Conservation (phyloP, 2,329 filamentous ascomycete species). For the Stemphylium vesicarium region DNA sequence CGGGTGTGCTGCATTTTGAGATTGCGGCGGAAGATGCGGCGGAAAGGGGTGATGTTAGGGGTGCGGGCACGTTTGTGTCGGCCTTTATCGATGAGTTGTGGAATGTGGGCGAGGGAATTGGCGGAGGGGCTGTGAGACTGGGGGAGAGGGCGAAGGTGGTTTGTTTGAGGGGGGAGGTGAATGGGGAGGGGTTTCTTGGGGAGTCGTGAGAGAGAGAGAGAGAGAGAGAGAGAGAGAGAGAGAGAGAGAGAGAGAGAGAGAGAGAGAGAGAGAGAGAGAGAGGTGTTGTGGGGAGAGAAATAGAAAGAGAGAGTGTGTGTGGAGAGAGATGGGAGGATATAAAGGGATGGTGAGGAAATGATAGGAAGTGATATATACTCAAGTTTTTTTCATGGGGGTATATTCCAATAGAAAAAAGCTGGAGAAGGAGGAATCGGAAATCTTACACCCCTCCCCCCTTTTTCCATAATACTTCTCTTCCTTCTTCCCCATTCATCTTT, state of each 20-base stretch:
- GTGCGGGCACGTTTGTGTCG: conserved; percentile 86
- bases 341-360: neutral
- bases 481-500: too few species aligned
- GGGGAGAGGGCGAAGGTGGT: conserved; percentile 21
- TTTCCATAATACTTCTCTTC: neutral
- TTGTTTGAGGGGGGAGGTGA: conserved; percentile 24
- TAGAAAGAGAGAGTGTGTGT: neutral
- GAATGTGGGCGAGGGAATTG: conserved; percentile 17
- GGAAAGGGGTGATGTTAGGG: conserved; percentile 66
- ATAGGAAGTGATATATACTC: neutral
- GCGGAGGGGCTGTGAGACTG: conserved; percentile 18
- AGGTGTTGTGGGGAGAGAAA: conserved; percentile 1
- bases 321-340: neutral
- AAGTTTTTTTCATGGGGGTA: too few species aligned
- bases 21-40: conserved; percentile 74
- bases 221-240: too few species aligned
- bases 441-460: neutral
- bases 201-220: conserved; percentile 2
- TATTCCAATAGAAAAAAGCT: neutral
- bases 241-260: neutral
- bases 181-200: conserved; percentile 29
- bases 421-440: neutral
- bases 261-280: neutral
- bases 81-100: conserved; percentile 79
- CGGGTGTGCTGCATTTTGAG: conserved; percentile 79